phyloP scores from a whole-genome alignment of 129 eudicot species.

The Arctium lappa region DNA sequence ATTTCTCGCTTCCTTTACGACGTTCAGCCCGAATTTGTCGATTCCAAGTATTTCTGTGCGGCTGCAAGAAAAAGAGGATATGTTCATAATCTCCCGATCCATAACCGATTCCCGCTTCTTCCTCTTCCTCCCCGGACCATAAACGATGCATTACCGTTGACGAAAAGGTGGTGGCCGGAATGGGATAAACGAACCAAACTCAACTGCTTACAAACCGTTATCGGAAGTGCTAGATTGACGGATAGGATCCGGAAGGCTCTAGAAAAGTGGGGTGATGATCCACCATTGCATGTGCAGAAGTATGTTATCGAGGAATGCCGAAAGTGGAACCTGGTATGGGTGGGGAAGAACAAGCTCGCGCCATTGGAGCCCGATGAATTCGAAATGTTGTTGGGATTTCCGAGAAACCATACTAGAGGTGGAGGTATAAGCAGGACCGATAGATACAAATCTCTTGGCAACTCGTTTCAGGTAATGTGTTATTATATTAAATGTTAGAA shows the following conservation, averaged over 20 bases:
- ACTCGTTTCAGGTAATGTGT: constrained; percentile 79
- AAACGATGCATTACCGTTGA: constrained; percentile 70
- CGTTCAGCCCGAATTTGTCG: constrained; percentile 84
- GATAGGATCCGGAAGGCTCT: constrained; percentile 74
- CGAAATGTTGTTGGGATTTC: constrained; percentile 83
- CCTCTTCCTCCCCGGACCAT: constrained; percentile 85
- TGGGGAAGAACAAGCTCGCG: constrained; percentile 85
- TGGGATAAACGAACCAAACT: constrained; percentile 80
- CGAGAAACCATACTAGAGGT: constrained; percentile 87
- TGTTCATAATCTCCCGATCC: constrained; percentile 78
- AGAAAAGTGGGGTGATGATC: constrained; percentile 58
- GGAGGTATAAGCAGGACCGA: constrained; percentile 92
- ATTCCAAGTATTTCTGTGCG: constrained; percentile 78
- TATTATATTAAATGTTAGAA: not conserved
- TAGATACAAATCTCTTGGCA: constrained; percentile 81
- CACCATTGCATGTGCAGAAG: constrained; percentile 61
- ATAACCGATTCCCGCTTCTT: constrained; percentile 62
- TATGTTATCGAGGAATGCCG: constrained; percentile 63
- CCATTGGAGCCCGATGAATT: constrained; percentile 91
- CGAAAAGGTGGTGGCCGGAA: constrained; percentile 85
- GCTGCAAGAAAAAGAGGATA: constrained; percentile 83
- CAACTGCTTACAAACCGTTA: constrained; percentile 77
- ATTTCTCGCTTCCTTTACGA: constrained; percentile 70
- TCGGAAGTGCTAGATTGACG: constrained; percentile 65
- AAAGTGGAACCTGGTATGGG: constrained; percentile 96